phyloP scores from a whole-genome alignment of 1,139 yeast genomes.

The Zygosaccharomyces sapae region DNA sequence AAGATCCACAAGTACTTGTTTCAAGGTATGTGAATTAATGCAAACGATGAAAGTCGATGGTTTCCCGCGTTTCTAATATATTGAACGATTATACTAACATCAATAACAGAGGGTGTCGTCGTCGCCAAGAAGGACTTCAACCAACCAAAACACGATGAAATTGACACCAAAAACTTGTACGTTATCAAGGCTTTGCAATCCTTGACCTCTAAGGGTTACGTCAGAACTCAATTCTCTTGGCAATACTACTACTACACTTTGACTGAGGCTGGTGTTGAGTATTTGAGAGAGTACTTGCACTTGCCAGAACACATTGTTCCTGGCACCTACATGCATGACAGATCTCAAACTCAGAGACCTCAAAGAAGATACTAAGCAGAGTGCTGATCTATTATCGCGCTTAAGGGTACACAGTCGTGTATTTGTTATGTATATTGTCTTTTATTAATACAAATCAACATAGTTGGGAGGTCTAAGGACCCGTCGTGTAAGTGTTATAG shows the following conservation, averaged over 20 bases:
- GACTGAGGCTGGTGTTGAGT: slow-evolving; percentile 99
- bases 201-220: slow-evolving; percentile 97
- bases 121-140: slow-evolving; percentile 99
- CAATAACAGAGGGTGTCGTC: slow-evolving; percentile 84
- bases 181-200: slow-evolving; percentile 99
- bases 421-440: slow-evolving; percentile 16
- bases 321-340: slow-evolving; percentile 94
- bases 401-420: slow-evolving; percentile 7
- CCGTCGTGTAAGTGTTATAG: not conserved
- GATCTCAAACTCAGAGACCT: slow-evolving; percentile 71
- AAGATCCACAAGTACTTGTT: slow-evolving; percentile 98
- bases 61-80: not conserved
- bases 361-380: slow-evolving; percentile 45
- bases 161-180: slow-evolving; percentile 94
- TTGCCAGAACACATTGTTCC: slow-evolving; percentile 99
- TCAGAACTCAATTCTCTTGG: slow-evolving; percentile 99
- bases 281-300: slow-evolving; percentile 97
- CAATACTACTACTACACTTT: slow-evolving; percentile 99
- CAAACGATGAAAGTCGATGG: not conserved
- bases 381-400: not conserved
- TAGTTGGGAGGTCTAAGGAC: slow-evolving; percentile 10
- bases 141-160: slow-evolving; percentile 97
- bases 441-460: slow-evolving; percentile 16
- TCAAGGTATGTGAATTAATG: slow-evolving; percentile 67
- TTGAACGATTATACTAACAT: slow-evolving; percentile 1